Percentiles rank a stretch among this genome's conserved stretches.
These are phyloP conservation scores for Fusarium setosum DNA, from an alignment of 2,329 filamentous ascomycete species.

Conservation along the genomic window DNA sequence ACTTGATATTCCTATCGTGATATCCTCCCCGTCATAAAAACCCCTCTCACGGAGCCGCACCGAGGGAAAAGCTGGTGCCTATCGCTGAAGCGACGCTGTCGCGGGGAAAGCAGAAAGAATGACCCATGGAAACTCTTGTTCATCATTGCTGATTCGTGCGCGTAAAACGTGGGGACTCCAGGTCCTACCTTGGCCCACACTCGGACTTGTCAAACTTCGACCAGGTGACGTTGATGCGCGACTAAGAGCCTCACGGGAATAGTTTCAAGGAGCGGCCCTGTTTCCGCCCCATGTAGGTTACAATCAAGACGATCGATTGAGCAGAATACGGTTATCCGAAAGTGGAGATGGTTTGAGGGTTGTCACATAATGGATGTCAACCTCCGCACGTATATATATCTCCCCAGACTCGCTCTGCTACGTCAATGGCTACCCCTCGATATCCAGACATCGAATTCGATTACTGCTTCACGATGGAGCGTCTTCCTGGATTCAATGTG, in stretches of 20 bases:
- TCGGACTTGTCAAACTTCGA: not conserved
- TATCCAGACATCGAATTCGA: not conserved
- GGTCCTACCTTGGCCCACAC: not conserved
- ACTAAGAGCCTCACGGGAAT: slow-evolving; percentile 14
- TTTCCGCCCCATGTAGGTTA: slow-evolving; percentile 7
- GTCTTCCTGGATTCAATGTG: slow-evolving; percentile 31
- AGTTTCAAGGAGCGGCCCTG: not conserved
- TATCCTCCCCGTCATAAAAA: not conserved
- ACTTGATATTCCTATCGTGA: not conserved
- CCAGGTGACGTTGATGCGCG: slow-evolving; percentile 1
- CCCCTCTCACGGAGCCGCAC: slow-evolving; percentile 8
- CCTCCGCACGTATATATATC: slow-evolving; percentile 27
- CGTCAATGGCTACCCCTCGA: not conserved
- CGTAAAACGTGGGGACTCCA: slow-evolving; percentile 7
- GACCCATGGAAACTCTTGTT: not conserved
- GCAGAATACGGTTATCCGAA: slow-evolving; percentile 7
- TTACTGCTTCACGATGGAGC: slow-evolving; percentile 12
- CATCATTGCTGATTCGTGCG: slow-evolving; percentile 5
- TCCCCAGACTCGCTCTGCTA: not conserved
- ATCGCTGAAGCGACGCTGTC: not conserved
- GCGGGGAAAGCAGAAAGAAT: not conserved
- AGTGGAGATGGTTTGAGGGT: not conserved
- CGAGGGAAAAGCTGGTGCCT: slow-evolving; percentile 27
- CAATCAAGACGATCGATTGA: not conserved
- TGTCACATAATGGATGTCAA: not conserved